phyloP scores from a whole-genome alignment of 2,329 filamentous ascomycete species.

The Rhinocladiella similis region DNA sequence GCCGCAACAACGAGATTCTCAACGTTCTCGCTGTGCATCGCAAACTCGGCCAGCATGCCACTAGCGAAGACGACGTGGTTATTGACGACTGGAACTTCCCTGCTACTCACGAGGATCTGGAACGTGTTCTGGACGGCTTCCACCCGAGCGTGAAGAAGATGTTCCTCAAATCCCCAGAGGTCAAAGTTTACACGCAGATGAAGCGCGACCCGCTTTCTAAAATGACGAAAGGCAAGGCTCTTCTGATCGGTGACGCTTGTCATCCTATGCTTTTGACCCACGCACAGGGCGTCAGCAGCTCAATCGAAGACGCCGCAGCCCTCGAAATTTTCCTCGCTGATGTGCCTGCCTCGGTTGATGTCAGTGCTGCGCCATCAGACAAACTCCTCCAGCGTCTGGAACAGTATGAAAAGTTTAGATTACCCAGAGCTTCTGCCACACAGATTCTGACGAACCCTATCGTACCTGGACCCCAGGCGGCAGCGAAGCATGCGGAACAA shows the following conservation, averaged over 20 bases:
- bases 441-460: constrained; percentile 30
- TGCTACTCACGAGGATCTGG: constrained; percentile 28
- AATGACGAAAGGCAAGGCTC: constrained; percentile 57
- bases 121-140: constrained; percentile 27
- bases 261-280: constrained; percentile 30
- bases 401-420: constrained; percentile 25
- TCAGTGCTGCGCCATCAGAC: constrained; percentile 15
- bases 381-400: constrained; percentile 24
- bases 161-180: constrained; percentile 27
- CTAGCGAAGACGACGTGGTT: constrained; percentile 24
- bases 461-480: constrained; percentile 27
- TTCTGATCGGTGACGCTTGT: constrained; percentile 62
- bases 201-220: constrained; percentile 27
- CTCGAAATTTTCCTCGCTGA: constrained; percentile 27
- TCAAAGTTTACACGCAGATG: constrained; percentile 31
- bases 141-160: constrained; percentile 27
- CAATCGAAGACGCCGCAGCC: constrained; percentile 29
- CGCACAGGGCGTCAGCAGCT: constrained; percentile 28
- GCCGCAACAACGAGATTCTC: constrained; percentile 28
- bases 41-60: constrained; percentile 23
- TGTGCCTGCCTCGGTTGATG: constrained; percentile 15
- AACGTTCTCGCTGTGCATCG: constrained; percentile 28
- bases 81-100: constrained; percentile 31
- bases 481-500: constrained; percentile 26
- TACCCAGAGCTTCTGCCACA: constrained; percentile 27